Evolutionary conservation across 2,329 filamentous ascomycete genomes (phyloP), one percentile per base, ranked within the genome.

Genomic region (Cladobotryum mycophilum): DNA sequence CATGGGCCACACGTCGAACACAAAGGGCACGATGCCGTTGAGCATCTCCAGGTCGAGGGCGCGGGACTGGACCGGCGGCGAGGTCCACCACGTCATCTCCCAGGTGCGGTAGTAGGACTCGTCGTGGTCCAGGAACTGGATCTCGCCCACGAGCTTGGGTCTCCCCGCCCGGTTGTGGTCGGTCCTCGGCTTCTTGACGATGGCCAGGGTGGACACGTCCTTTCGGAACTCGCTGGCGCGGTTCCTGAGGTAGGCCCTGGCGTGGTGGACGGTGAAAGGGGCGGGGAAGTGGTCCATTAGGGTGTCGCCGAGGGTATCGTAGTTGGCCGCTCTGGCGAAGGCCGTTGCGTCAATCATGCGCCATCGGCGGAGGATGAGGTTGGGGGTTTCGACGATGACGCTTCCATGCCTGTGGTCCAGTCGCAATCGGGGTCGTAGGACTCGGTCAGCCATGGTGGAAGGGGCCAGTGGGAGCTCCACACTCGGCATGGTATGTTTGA

Each of bases 61-160:
- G 17, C 64, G 66, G 0, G 76, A 73, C 76, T 75, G 75, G 44
- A 65, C 60, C 4, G 61, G 56, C 38, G 62, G 64, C 1, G 64
- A 70, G 17, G 75, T 35, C 70, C 72, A 78, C 63, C 79, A 80
- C 5, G 75, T 76, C 1, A 79, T 11, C 63, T 78, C 74, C 58
- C 68, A 67, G 4, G 68, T 73, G 43, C 67, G 64, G 53, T 64
- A 67, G 50, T 75, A 67, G 3, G 62, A 53, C 37, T 62, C 64
- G 33, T 20, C 20, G 20, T 20, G 20, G 20, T 20, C 20, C 3
- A 20, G 20, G 20, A 78, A 56, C 34, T 74, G 70, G 9, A 76
- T 63, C 47, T 60, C 61, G 44, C 76, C 76, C 11, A 70, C 60
- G 43, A 68, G 62, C 12, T 63, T 43, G 4, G 56, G 55, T 20